Evolutionary conservation across 1,284 basidiomycete species (phyloP).

Genomic region (Termitomyces sp.): DNA sequence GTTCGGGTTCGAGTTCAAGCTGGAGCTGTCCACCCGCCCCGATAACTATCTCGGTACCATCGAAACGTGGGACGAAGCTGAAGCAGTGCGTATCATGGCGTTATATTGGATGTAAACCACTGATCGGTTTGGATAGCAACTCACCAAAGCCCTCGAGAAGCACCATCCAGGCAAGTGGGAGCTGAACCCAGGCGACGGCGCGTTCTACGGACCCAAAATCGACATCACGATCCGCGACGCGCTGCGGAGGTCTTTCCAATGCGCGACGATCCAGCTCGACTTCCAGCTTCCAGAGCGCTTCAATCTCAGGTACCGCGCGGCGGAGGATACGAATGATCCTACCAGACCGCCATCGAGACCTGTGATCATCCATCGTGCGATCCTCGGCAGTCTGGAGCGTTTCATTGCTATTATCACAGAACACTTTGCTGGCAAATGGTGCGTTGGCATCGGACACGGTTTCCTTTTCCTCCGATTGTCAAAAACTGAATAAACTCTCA

Average conservation of each 20-base stretch:
- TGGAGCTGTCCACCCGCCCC: slow-evolving; percentile 94
- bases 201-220: slow-evolving; percentile 96
- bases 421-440: slow-evolving; percentile 98
- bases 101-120: slow-evolving; percentile 3
- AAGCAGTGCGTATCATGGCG: slow-evolving; percentile 13
- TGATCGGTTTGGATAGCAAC: slow-evolving; percentile 50
- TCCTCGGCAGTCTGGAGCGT: slow-evolving; percentile 90
- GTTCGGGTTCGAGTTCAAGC: slow-evolving; percentile 97
- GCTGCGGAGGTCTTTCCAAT: slow-evolving; percentile 91
- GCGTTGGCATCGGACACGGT: slow-evolving; percentile 18
- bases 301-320: slow-evolving; percentile 87
- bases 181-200: slow-evolving; percentile 94
- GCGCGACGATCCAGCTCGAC: slow-evolving; percentile 98
- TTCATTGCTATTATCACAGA: slow-evolving; percentile 98
- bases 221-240: slow-evolving; percentile 98
- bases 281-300: slow-evolving; percentile 99
- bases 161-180: slow-evolving; percentile 91
- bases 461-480: background rate
- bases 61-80: slow-evolving; percentile 46
- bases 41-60: slow-evolving; percentile 92
- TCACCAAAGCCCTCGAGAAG: slow-evolving; percentile 81
- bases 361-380: slow-evolving; percentile 98
- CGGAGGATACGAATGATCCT: slow-evolving; percentile 55
- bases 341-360: slow-evolving; percentile 70
- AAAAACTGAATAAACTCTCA: background rate